A percentile compares a stretch with the other conserved stretches of the same genome.
Conservation (phyloP, 352 stramenopile genomes). For the Phytophthora hybrid region DNA sequence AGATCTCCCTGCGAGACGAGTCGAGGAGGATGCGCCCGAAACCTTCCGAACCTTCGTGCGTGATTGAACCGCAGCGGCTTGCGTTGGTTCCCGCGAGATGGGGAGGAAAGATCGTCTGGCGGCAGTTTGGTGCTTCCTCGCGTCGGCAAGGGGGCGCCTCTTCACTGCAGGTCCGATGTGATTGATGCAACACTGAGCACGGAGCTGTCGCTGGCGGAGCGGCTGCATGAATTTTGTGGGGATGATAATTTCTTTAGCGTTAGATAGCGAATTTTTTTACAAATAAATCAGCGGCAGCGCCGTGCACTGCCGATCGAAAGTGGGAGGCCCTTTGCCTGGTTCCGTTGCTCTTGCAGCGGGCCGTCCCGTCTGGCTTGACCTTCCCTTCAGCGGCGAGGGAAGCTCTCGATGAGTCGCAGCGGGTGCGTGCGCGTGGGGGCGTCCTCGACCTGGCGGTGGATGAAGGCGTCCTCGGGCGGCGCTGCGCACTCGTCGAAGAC, state of each 20-base stretch:
- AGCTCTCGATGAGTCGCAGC: constrained; percentile 48
- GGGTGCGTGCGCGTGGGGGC: constrained; percentile 23
- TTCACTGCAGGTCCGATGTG: not conserved
- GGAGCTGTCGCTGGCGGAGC: not conserved
- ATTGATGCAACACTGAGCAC: no score
- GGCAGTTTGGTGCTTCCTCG: not conserved
- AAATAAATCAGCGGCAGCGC: constrained; percentile 32
- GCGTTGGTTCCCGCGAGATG: constrained; percentile 7
- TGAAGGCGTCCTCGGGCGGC: constrained; percentile 62
- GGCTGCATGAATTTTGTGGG: constrained; percentile 26
- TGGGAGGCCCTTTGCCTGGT: not conserved
- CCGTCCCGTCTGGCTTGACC: constrained; percentile 6
- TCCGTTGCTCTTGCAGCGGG: not conserved
- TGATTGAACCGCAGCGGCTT: constrained; percentile 5
- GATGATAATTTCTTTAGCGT: constrained; percentile 17
- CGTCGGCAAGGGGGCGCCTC: not conserved
- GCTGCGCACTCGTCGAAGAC: constrained; percentile 65
- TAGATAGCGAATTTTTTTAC: constrained; percentile 32
- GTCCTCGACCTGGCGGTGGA: constrained; percentile 58
- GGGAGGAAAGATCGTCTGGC: constrained; percentile 22
- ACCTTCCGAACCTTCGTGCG: not conserved
- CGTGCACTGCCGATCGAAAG: not conserved
- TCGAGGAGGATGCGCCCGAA: not conserved
- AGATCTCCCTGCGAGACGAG: not conserved
- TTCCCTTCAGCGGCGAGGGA: constrained; percentile 32